Conservation (phyloP, 2,329 filamentous ascomycete species). For the Dothideomycetidae sp. region DNA sequence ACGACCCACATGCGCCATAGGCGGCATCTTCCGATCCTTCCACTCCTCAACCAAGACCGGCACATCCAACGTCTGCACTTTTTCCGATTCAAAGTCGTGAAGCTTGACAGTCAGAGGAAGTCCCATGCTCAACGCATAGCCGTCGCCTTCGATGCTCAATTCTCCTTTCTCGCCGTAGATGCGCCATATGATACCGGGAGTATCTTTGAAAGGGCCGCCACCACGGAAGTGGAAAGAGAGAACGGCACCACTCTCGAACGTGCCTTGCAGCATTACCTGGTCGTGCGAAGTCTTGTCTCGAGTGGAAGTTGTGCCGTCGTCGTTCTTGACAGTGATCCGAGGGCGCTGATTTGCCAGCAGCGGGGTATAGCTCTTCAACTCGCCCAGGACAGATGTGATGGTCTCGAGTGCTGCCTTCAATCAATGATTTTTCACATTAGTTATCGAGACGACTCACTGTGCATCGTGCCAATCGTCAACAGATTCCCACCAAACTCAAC, state of each 20-base stretch:
- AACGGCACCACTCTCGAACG: constrained; percentile 27
- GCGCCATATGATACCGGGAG: constrained; percentile 34
- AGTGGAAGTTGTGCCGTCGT: constrained; percentile 20
- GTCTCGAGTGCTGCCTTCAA: no score
- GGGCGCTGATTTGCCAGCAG: constrained; percentile 35
- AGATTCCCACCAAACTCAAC: constrained; percentile 31
- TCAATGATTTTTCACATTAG: no score
- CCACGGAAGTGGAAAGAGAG: constrained; percentile 34
- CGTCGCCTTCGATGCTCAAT: constrained; percentile 21
- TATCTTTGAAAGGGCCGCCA: constrained; percentile 36
- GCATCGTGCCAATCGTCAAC: constrained; percentile 29
- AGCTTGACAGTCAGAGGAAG: constrained; percentile 3
- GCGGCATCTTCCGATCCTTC: constrained; percentile 19
- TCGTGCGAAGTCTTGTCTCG: constrained; percentile 33
- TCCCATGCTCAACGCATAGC: constrained; percentile 8
- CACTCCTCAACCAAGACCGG: constrained; percentile 30
- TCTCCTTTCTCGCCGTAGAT: constrained; percentile 35
- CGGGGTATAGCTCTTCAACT: constrained; percentile 25
- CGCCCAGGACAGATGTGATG: no score
- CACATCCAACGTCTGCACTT: constrained; percentile 21
- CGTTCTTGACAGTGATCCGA: constrained; percentile 24
- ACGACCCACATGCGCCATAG: no score
- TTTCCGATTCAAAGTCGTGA: constrained; percentile 17
- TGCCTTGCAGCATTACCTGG: constrained; percentile 28
- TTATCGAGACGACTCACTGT: no score